Conservation (phyloP, 2,329 filamentous ascomycete genomes). For the Aspergillus sp. region DNA sequence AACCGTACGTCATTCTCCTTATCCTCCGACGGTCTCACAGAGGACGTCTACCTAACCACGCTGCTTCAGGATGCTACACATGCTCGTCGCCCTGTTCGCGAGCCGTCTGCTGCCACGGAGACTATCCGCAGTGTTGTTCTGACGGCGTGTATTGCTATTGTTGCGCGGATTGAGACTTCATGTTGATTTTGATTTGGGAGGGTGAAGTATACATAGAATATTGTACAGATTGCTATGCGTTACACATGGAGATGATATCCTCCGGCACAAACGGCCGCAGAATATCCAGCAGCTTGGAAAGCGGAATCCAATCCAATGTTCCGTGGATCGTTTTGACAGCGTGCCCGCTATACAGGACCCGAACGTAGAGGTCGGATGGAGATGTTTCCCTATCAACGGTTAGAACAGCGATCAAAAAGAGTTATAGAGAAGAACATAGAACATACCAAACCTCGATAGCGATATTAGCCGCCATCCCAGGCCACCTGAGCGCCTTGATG, state of each 20-base stretch:
- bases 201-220: neutral
- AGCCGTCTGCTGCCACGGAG: conserved; percentile 13
- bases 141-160: conserved; percentile 13
- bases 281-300: conserved; percentile 26
- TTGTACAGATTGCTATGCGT: neutral
- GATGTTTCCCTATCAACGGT: conserved; percentile 22
- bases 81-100: conserved; percentile 12
- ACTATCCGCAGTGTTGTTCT: conserved; percentile 14
- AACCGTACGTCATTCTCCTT: neutral
- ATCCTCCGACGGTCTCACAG: neutral
- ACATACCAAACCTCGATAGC: conserved; percentile 41
- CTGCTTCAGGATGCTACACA: conserved; percentile 7
- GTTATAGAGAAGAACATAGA: neutral
- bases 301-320: conserved; percentile 29
- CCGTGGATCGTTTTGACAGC: conserved; percentile 31
- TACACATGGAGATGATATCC: conserved; percentile 28
- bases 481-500: conserved; percentile 39
- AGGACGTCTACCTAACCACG: neutral
- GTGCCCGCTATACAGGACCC: conserved; percentile 33
- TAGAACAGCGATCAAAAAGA: rapidly evolving
- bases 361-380: conserved; percentile 19
- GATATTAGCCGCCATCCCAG: conserved; percentile 40
- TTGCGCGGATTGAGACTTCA: conserved; percentile 8
- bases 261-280: conserved; percentile 26
- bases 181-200: too few relatives aligned